Percentiles rank a stretch among this genome's conserved stretches.
Conservation (phyloP, 2,329 filamentous ascomycete species). For the Trichothecium roseum region DNA sequence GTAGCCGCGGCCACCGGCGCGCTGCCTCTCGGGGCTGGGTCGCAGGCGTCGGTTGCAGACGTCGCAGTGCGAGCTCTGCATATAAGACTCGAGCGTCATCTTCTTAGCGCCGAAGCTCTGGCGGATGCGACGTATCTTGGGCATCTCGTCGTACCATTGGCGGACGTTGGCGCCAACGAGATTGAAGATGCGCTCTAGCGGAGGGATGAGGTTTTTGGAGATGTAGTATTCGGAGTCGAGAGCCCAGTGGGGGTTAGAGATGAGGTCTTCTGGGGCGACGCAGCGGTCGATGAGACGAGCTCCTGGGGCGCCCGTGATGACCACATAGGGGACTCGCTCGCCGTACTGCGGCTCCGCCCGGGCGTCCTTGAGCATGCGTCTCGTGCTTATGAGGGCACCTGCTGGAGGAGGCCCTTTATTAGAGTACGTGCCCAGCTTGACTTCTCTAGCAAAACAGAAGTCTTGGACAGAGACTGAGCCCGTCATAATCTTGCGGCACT, state of each 20-base stretch:
- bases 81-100: conserved; percentile 86
- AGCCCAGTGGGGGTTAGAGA: conserved; percentile 65
- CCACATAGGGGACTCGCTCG: conserved; percentile 89
- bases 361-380: conserved; percentile 76
- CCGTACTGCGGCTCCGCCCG: conserved; percentile 88
- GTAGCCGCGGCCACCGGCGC: too few species aligned
- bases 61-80: conserved; percentile 70
- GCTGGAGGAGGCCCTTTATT: conserved; percentile 72
- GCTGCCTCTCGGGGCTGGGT: too few species aligned
- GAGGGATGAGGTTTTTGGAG: conserved; percentile 86
- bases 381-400: conserved; percentile 79
- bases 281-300: conserved; percentile 81
- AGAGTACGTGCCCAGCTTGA: conserved; percentile 75
- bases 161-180: conserved; percentile 86
- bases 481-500: conserved; percentile 87
- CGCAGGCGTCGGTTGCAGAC: conserved; percentile 43
- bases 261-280: conserved; percentile 73
- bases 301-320: conserved; percentile 78
- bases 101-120: conserved; percentile 13
- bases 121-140: conserved; percentile 68
- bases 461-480: conserved; percentile 85
- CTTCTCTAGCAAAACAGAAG: conserved; percentile 91
- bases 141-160: conserved; percentile 94
- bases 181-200: conserved; percentile 92
- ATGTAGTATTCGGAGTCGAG: conserved; percentile 97